These are phyloP conservation scores for Lentinula sp. DNA, from an alignment of 768 basidiomycete genomes.

Conservation along the genomic window DNA sequence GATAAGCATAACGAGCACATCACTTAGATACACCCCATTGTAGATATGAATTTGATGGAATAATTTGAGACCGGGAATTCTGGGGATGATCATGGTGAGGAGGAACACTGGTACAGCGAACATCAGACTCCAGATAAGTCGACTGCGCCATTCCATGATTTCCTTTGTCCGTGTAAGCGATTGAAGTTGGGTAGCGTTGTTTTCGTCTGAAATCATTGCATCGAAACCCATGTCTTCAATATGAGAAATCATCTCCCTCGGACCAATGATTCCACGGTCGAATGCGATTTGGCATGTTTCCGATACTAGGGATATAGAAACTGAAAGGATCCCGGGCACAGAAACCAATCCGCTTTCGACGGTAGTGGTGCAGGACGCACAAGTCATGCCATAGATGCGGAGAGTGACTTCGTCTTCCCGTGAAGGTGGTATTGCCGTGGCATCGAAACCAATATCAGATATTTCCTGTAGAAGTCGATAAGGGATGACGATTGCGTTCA, in stretches of 20 bases:
- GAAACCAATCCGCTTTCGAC: constrained; percentile 65
- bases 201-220: constrained; percentile 75
- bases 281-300: constrained; percentile 73
- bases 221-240: constrained; percentile 90
- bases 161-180: constrained; percentile 88
- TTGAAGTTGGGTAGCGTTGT: constrained; percentile 77
- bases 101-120: constrained; percentile 96
- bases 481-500: constrained; percentile 7
- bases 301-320: constrained; percentile 70
- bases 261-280: constrained; percentile 65
- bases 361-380: constrained; percentile 72
- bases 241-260: constrained; percentile 84
- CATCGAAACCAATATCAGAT: constrained; percentile 89
- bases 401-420: constrained; percentile 66
- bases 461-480: constrained; percentile 62
- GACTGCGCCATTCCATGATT: constrained; percentile 80
- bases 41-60: constrained; percentile 47
- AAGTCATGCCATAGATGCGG: constrained; percentile 89
- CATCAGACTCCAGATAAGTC: constrained; percentile 64
- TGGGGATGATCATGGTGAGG: constrained; percentile 78
- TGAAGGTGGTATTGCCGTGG: constrained; percentile 62
- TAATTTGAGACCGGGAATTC: constrained; percentile 51
- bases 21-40: constrained; percentile 74
- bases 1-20: constrained; percentile 66
- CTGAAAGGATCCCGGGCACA: constrained; percentile 68